These are phyloP conservation scores for Russula emetica DNA, from an alignment of 768 basidiomycete genomes.

Conservation along the genomic window DNA sequence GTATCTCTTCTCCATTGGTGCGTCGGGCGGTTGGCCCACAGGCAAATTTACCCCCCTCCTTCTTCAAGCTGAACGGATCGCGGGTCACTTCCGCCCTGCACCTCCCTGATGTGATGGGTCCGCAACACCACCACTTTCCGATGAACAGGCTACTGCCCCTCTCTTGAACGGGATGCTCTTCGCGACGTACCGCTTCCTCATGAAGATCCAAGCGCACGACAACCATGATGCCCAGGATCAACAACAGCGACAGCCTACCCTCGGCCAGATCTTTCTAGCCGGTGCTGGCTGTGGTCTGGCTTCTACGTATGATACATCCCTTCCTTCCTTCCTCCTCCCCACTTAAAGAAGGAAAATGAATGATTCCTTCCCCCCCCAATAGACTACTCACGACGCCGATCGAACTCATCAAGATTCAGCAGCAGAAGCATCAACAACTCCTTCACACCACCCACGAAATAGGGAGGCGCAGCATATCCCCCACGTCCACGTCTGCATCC, in stretches of 20 bases:
- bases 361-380: neutral
- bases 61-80: neutral
- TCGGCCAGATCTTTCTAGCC: slow-evolving; percentile 70
- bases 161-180: slow-evolving; percentile 86
- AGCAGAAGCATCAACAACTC: slow-evolving; percentile 50
- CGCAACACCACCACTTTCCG: neutral
- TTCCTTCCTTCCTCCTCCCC: neutral
- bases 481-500: neutral
- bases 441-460: neutral
- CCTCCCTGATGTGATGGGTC: neutral
- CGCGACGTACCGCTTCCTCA: slow-evolving; percentile 74
- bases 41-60: neutral
- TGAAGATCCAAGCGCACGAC: slow-evolving; percentile 57
- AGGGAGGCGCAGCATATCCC: slow-evolving; percentile 21
- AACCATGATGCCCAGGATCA: slow-evolving; percentile 38
- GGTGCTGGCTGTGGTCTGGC: slow-evolving; percentile 78
- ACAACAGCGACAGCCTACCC: slow-evolving; percentile 40
- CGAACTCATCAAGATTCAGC: slow-evolving; percentile 85
- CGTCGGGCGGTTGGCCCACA: slow-evolving; percentile 29
- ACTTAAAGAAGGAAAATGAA: neutral
- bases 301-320: slow-evolving; percentile 57
- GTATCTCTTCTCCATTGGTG: slow-evolving; percentile 77
- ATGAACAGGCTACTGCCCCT: slow-evolving; percentile 56
- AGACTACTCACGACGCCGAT: slow-evolving; percentile 78
- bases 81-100: neutral